phyloP scores from a whole-genome alignment of 2,329 filamentous ascomycete genomes.

The Aspergillus costaricaensis region DNA sequence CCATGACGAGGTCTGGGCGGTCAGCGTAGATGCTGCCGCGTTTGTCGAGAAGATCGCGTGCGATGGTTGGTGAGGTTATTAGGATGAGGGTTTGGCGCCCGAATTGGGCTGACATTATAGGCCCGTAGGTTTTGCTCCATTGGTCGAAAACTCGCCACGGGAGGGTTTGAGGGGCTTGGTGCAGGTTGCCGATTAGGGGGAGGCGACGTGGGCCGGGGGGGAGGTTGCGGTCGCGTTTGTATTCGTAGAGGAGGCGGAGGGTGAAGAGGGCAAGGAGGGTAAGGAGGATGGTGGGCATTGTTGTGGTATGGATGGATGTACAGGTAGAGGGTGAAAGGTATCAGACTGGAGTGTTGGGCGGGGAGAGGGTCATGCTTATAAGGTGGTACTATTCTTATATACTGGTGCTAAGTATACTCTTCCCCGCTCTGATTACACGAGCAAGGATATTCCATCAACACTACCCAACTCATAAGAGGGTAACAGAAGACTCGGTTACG shows the following conservation, averaged over 20 bases:
- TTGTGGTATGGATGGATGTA: not conserved
- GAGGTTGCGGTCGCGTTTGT: conserved; percentile 16
- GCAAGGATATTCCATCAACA: too few relatives aligned
- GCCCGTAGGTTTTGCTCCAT: conserved; percentile 39
- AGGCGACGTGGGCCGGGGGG: conserved; percentile 33
- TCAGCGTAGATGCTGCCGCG: conserved; percentile 55
- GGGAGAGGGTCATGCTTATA: not conserved
- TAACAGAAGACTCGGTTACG: too few relatives aligned
- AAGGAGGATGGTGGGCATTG: not conserved
- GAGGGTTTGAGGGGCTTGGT: conserved; percentile 29
- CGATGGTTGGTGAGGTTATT: conserved; percentile 54
- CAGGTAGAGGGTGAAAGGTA: too few relatives aligned
- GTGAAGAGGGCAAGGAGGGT: conserved; percentile 4
- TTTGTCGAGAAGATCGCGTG: conserved; percentile 59
- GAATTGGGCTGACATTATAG: conserved; percentile 35
- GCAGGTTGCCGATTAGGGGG: conserved; percentile 36
- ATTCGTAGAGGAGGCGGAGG: conserved; percentile 17
- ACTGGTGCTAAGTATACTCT: too few relatives aligned
- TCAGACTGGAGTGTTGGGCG: not conserved
- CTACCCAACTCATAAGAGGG: too few relatives aligned
- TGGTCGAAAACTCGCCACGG: conserved; percentile 31
- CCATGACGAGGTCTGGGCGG: conserved; percentile 54
- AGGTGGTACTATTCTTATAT: not conserved
- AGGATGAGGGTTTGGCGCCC: conserved; percentile 35
- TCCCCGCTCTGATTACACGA: too few relatives aligned